Percentiles rank a stretch among this genome's conserved stretches.
Conservation (phyloP, 306 rosid species). For the Ammopiptanthus mongolicus region DNA sequence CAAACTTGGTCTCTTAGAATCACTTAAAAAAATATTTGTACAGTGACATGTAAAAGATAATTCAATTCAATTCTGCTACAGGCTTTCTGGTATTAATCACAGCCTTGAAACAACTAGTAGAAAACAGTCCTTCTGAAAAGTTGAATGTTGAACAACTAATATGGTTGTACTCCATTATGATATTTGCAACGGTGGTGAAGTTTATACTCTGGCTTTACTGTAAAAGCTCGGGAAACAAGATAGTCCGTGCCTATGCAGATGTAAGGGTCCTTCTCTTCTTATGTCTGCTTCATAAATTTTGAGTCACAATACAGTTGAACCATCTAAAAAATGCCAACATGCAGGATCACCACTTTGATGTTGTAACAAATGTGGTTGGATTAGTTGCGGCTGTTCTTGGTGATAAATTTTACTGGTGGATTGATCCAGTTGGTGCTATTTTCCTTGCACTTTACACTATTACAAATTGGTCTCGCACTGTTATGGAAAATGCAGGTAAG, state of each 20-base stretch:
- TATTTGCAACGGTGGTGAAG: constrained; percentile 71
- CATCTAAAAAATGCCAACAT: constrained; percentile 15
- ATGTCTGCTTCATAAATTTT: constrained; percentile 2
- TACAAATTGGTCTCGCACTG: constrained; percentile 86
- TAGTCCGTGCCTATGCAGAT: constrained; percentile 88
- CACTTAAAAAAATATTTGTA: neutral
- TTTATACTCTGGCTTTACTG: constrained; percentile 87
- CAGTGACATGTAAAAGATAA: neutral
- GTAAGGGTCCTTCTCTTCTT: constrained; percentile 28
- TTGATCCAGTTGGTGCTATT: constrained; percentile 89
- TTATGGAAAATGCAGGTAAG: constrained; percentile 88
- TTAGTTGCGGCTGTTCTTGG: constrained; percentile 87
- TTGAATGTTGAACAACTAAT: constrained; percentile 49
- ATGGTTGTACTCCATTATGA: constrained; percentile 77
- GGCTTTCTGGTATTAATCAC: constrained; percentile 87
- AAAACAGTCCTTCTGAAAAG: constrained; percentile 40
- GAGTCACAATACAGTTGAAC: constrained; percentile 5
- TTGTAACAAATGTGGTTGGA: constrained; percentile 84
- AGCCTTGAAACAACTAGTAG: constrained; percentile 61
- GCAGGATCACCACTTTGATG: constrained; percentile 99
- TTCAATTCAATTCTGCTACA: constrained; percentile 28
- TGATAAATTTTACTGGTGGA: constrained; percentile 83
- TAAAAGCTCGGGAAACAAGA: constrained; percentile 68
- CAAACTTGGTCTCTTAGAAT: neutral
- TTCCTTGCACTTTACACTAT: constrained; percentile 84